These are phyloP conservation scores for Ogataea salicorniae DNA, from an alignment of 805 yeast genomes.

Conservation along the genomic window DNA sequence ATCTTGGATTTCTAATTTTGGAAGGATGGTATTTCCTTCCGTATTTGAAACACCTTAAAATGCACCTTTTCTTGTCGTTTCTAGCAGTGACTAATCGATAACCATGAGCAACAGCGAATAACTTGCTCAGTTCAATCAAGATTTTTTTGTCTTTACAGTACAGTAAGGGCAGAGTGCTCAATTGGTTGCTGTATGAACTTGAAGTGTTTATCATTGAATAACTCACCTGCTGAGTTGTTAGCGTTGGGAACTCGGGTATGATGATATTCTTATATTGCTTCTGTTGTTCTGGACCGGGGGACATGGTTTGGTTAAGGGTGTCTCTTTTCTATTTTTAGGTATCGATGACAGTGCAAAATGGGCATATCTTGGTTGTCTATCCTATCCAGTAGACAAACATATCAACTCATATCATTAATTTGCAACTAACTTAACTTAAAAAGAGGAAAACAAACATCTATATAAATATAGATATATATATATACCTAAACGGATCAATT, in stretches of 20 bases:
- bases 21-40: background rate
- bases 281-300: no score
- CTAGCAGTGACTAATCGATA: slow-evolving; percentile 21
- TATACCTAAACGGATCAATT: no score
- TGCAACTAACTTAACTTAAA: no score
- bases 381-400: no score
- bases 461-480: no score
- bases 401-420: no score
- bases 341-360: no score
- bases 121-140: slow-evolving; percentile 21
- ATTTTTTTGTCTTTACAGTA: slow-evolving; percentile 19
- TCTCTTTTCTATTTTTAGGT: no score
- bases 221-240: background rate
- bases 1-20: slow-evolving; percentile 5
- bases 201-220: background rate
- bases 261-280: background rate
- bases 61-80: slow-evolving; percentile 23
- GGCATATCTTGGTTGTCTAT: no score
- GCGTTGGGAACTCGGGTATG: background rate
- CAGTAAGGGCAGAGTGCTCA: slow-evolving; percentile 11
- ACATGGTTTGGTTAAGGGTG: no score
- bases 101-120: slow-evolving; percentile 21
- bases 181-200: background rate
- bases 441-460: no score
- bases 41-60: slow-evolving; percentile 20